Percentiles rank a stretch among this genome's conserved stretches.
phyloP scores from a whole-genome alignment of 2,329 filamentous ascomycete species.

The Trichoderma endophyticum region DNA sequence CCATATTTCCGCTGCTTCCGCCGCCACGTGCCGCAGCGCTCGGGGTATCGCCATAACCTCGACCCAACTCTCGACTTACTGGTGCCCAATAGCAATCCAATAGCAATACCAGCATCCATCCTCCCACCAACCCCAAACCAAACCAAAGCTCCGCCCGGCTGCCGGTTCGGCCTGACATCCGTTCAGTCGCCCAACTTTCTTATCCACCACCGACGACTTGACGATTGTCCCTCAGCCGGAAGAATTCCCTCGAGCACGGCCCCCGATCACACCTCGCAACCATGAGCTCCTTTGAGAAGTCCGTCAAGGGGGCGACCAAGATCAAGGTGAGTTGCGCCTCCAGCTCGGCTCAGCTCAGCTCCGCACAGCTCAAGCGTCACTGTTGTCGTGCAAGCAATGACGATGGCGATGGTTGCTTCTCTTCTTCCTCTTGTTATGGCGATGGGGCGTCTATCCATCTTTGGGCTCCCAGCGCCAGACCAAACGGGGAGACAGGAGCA shows the following conservation, averaged over 20 bases:
- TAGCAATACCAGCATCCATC: not conserved
- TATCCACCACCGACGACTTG: slow-evolving; percentile 12
- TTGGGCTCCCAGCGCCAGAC: not conserved
- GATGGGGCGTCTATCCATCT: not conserved
- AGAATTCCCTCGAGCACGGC: slow-evolving; percentile 1
- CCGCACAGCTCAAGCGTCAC: not conserved
- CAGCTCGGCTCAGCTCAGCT: not conserved
- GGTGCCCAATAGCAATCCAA: slow-evolving; percentile 1
- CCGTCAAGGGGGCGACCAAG: slow-evolving; percentile 97
- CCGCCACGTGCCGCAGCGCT: slow-evolving; percentile 1
- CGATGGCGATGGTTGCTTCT: not conserved
- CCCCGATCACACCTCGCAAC: slow-evolving; percentile 36
- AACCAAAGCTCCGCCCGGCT: slow-evolving; percentile 19
- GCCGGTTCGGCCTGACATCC: slow-evolving; percentile 18
- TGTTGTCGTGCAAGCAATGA: not conserved
- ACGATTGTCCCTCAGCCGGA: slow-evolving; percentile 10
- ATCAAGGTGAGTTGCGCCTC: slow-evolving; percentile 65
- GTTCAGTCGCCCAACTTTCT: slow-evolving; percentile 20
- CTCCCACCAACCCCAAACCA: slow-evolving; percentile 15
- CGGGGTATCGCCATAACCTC: slow-evolving; percentile 17
- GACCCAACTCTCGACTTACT: not conserved
- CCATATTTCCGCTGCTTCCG: slow-evolving; percentile 11
- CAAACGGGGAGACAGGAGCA: not conserved
- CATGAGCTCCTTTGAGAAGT: slow-evolving; percentile 95
- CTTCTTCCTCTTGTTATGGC: not conserved